Conservation (phyloP, 2,329 filamentous ascomycete species). For the Gaeumannomyces tritici region DNA sequence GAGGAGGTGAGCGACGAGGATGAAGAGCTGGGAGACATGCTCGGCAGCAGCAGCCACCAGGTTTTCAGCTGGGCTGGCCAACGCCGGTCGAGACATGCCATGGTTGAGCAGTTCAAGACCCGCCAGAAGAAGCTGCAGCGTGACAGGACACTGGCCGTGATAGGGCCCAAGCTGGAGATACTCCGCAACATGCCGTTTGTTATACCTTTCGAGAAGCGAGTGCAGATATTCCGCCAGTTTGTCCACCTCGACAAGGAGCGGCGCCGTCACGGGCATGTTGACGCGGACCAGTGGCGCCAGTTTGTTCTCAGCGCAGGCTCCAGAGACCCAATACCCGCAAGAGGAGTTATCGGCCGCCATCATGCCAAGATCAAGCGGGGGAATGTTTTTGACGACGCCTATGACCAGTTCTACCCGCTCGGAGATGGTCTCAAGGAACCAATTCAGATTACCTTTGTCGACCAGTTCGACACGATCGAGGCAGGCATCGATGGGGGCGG, state of each 20-base stretch:
- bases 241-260: conserved; percentile 73
- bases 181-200: conserved; percentile 95
- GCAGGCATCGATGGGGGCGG: conserved; percentile 95
- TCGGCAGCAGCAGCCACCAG: conserved; percentile 9
- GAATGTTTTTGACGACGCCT: conserved; percentile 77
- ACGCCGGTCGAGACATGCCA: conserved; percentile 51
- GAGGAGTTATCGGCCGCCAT: conserved; percentile 45
- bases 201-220: conserved; percentile 84
- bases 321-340: conserved; percentile 13
- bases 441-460: conserved; percentile 93
- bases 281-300: conserved; percentile 68
- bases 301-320: conserved; percentile 32
- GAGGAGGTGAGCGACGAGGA: conserved; percentile 28
- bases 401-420: conserved; percentile 69
- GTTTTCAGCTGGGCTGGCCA: conserved; percentile 37
- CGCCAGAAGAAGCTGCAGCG: conserved; percentile 58
- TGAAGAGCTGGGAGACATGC: conserved; percentile 19
- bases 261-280: conserved; percentile 56
- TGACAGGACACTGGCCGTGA: conserved; percentile 63
- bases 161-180: conserved; percentile 82
- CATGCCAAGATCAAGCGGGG: conserved; percentile 73
- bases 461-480: conserved; percentile 77
- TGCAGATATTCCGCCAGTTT: conserved; percentile 89
- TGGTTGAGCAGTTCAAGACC: conserved; percentile 52
- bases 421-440: conserved; percentile 83